Evolutionary conservation across 345 rosid genomes (phyloP).

Genomic region (Brassica cretica): DNA sequence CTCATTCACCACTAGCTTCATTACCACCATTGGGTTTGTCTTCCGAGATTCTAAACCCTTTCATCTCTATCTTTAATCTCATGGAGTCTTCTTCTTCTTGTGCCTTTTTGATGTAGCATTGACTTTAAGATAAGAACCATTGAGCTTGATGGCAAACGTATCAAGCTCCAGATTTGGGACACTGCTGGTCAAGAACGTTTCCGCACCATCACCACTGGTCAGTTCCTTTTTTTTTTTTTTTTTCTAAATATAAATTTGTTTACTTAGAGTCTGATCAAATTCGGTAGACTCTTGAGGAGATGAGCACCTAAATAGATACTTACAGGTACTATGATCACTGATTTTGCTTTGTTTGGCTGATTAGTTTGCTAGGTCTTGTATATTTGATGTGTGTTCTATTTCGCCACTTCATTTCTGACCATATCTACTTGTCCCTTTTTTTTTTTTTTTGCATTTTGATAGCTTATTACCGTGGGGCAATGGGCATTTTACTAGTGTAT

Average conservation of each 20-base stretch:
- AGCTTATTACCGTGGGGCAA: constrained; percentile 94
- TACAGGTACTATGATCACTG: constrained; percentile 4
- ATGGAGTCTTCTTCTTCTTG: background rate
- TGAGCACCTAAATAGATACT: background rate
- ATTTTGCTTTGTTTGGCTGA: background rate
- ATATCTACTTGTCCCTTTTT: constrained; percentile 3
- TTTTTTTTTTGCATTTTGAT: constrained; percentile 2
- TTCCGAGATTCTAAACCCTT: too few species aligned
- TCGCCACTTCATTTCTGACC: background rate
- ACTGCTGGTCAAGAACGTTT: constrained; percentile 98
- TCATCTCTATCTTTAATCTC: too few species aligned
- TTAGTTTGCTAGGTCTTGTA: constrained; percentile 6
- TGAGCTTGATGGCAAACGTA: constrained; percentile 90
- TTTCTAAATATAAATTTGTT: background rate
- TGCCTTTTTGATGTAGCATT: constrained; percentile 47
- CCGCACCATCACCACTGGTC: constrained; percentile 83
- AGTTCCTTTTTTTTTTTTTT: constrained; percentile 16
- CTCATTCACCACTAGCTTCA: constrained; percentile 94
- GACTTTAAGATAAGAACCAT: constrained; percentile 95
- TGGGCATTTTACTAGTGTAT: constrained; percentile 89
- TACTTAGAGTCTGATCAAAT: background rate
- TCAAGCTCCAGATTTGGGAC: constrained; percentile 95
- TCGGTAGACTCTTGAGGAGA: background rate
- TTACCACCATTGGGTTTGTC: constrained; percentile 88
- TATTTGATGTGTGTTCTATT: background rate